These are phyloP conservation scores for Penicillium macrosclerotiorum DNA, from an alignment of 495 filamentous ascomycete species.

Conservation along the genomic window DNA sequence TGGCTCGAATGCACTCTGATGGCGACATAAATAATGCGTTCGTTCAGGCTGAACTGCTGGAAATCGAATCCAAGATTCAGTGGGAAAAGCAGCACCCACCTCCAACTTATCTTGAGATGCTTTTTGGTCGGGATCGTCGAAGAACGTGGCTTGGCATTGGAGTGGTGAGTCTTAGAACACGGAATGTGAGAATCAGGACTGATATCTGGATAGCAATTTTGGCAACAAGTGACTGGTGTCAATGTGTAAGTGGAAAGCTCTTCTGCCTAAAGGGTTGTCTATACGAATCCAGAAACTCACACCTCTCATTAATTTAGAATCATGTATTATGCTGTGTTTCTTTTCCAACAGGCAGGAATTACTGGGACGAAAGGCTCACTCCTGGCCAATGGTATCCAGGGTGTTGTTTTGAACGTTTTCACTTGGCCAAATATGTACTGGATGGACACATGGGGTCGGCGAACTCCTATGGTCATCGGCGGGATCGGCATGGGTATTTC, in stretches of 20 bases:
- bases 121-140: constrained; percentile 23
- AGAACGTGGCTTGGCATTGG: constrained; percentile 33
- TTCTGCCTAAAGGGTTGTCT: background rate
- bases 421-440: constrained; percentile 26
- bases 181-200: background rate
- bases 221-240: constrained; percentile 30
- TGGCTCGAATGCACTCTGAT: constrained; percentile 35
- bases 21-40: constrained; percentile 21
- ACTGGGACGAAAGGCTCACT: constrained; percentile 15
- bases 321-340: constrained; percentile 30
- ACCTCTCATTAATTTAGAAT: constrained; percentile 13
- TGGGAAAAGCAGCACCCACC: constrained; percentile 20
- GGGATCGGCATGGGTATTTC: constrained; percentile 24
- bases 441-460: constrained; percentile 26
- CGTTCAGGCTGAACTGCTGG: constrained; percentile 16
- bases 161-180: constrained; percentile 12
- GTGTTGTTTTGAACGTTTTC: constrained; percentile 23
- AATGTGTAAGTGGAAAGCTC: constrained; percentile 24
- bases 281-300: too few species aligned
- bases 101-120: constrained; percentile 22
- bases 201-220: constrained; percentile 22
- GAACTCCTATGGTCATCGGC: constrained; percentile 25
- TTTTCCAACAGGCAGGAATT: constrained; percentile 27
- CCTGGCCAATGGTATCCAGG: constrained; percentile 26
- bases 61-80: constrained; percentile 21